phyloP scores from a whole-genome alignment of 2,329 filamentous ascomycete genomes.

The Alternaria panax region DNA sequence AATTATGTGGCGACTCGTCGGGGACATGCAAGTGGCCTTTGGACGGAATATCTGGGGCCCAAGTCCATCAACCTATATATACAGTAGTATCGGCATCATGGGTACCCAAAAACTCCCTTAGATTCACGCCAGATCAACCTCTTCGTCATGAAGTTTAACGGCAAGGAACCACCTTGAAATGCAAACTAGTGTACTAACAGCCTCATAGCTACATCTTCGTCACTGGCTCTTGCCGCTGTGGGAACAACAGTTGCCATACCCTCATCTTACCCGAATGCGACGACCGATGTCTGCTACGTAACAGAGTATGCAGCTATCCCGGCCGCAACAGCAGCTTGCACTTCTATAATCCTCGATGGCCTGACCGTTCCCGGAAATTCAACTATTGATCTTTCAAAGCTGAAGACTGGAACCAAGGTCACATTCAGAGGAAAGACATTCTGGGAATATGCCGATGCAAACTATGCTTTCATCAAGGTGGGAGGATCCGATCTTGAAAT shows the following conservation, averaged over 20 bases:
- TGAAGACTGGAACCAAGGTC: slow-evolving; percentile 53
- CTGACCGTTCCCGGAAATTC: slow-evolving; percentile 50
- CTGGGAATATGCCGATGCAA: slow-evolving; percentile 46
- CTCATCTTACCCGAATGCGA: neutral
- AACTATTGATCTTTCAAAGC: slow-evolving; percentile 51
- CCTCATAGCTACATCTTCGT: slow-evolving; percentile 7
- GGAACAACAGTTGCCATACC: slow-evolving; percentile 11
- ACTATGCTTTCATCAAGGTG: slow-evolving; percentile 43
- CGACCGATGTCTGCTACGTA: slow-evolving; percentile 27
- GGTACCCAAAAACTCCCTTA: neutral
- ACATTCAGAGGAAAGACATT: slow-evolving; percentile 43
- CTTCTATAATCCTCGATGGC: slow-evolving; percentile 51
- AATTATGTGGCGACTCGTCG: neutral
- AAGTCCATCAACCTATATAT: neutral
- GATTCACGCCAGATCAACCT: neutral
- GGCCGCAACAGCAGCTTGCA: slow-evolving; percentile 52
- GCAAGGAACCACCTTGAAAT: neutral
- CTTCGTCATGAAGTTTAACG: neutral
- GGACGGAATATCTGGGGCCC: neutral
- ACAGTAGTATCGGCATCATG: neutral
- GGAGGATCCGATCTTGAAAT: slow-evolving; percentile 53
- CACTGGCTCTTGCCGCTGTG: slow-evolving; percentile 17
- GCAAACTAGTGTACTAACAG: neutral
- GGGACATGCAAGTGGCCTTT: slow-evolving; percentile 8
- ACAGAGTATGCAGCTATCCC: slow-evolving; percentile 28